Evolutionary conservation across 352 stramenopile species (phyloP).

Genomic region (Globisporangium paddicum): DNA sequence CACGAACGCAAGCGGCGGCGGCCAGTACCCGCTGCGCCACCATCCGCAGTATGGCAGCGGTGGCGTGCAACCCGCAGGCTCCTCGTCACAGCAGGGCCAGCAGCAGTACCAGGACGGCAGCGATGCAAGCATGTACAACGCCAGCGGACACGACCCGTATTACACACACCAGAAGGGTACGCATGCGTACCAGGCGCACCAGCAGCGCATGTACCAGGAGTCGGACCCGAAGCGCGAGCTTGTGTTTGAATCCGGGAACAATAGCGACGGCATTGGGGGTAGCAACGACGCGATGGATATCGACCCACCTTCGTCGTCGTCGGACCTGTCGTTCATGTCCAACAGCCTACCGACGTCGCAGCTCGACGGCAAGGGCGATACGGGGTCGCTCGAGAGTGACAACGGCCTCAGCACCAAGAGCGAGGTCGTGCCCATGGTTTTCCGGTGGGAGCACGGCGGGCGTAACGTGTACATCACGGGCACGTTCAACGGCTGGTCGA

Average conservation of each 20-base stretch:
- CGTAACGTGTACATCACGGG: conserved; percentile 97
- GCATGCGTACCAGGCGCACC: conserved; percentile 2
- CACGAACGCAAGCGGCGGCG: conserved; percentile 38
- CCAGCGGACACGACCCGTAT: conserved; percentile 13
- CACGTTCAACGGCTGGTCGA: conserved; percentile 99
- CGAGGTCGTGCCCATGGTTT: conserved; percentile 91
- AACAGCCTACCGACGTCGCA: conserved; percentile 24
- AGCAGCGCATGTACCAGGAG: conserved; percentile 15
- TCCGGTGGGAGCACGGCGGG: conserved; percentile 98
- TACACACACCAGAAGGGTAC: conserved; percentile 10
- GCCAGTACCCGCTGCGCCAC: conserved; percentile 60
- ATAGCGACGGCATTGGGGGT: background rate
- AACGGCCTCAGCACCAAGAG: conserved; percentile 11
- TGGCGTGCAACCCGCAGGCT: conserved; percentile 1
- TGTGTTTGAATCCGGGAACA: conserved; percentile 7
- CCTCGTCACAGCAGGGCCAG: conserved; percentile 14
- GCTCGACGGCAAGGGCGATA: conserved; percentile 21
- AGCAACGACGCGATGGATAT: conserved; percentile 64
- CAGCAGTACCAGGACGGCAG: conserved; percentile 17
- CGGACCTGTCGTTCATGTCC: conserved; percentile 20
- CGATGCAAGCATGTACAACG: conserved; percentile 9
- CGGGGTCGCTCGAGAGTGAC: conserved; percentile 7
- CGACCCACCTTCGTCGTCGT: conserved; percentile 35
- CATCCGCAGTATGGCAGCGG: conserved; percentile 47
- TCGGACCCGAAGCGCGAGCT: conserved; percentile 1